Base-by-base conservation (phyloP, 2,329 filamentous ascomycete genomes). In the Diplodia mutila region DNA sequence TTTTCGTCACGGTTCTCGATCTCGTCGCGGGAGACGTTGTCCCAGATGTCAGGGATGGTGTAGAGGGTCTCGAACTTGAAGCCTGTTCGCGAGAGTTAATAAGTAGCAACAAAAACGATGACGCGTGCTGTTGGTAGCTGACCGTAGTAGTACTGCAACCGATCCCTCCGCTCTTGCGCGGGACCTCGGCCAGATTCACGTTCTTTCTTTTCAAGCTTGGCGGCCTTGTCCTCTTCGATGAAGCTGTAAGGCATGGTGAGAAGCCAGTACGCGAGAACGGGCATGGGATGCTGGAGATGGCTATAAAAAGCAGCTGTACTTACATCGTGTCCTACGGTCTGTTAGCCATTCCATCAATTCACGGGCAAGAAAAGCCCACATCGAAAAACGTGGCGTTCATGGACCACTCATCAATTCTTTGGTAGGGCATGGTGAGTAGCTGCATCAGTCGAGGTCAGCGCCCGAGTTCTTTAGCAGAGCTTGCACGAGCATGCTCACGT, bases 1-100 rank as follows among this genome's bases (percentile, higher is more conserved):
- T 90, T 84, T 2, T 87, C 78, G 52, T 91, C 88, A 32, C 95
- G 88, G 67, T 80, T 82, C 76, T 97, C 94, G 70, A 99, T 97
- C 68, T 89, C 88, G 0, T 91, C 89, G 67, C 92, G 87, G 0
- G 89, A 82, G 0, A 88, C 90, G 67, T 90, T 86, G 65, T 86
- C 89, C 89, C 94, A 97, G 0, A 90, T 86, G 2, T 85, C 81
- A 2, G 92, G 89, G 4, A 98, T 81, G 1, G 95, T 89, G 7
- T 90, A 89, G 1, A 99, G 80, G 0, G 92, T 91, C 79, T 99
- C 95, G 74, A 99, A 99, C 77, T 99, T 99, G 82, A 99, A 99
- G 42, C 81, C 73, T 85, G 80, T 69, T 83, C 80, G 69, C 18
- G 42, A 2, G 14, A 11, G 14, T 48, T 49, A 61, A 61, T 7